Base-by-base conservation (phyloP, 495 filamentous ascomycete species). In the Usnea hakonensis region DNA sequence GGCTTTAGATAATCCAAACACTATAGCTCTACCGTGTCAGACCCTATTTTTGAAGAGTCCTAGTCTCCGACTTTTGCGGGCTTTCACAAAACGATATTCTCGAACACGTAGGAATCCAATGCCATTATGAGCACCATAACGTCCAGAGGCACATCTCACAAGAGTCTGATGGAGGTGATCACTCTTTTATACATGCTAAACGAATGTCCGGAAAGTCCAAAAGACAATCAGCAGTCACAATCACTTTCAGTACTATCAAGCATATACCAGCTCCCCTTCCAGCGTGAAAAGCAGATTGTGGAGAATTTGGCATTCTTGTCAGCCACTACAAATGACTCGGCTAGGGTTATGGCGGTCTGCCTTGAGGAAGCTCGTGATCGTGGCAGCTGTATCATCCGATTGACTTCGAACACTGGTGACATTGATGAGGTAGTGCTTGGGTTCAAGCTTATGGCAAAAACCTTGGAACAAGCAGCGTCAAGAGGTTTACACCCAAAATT, bases 331-430 rank as follows among this genome's bases (percentile, higher is more conserved):
- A 30, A 65, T 55, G 63, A 65, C 57, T 55, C 56, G 46, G 33
- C 46, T 55, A 64, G 35, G 43, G 50, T 65, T 30, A 61, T 57
- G 58, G 71, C 71, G 50, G 66, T 74, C 10, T 75, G 69, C 61
- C 43, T 75, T 54, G 66, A 73, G 53, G 72, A 74, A 60, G 63
- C 67, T 58, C 26, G 23, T 37, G 64, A 69, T 53, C 60, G 59
- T 46, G 50, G 66, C 33, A 71, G 67, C 14, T 67, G 70, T 52
- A 72, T 57, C 43, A 68, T 68, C 46, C 59, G 56, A 57, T 38
- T 60, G 48, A 61, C 56, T 60, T 61, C 64, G 38, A 64, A 62
- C 37, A 58, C 35, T 57, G 55, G 57, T 52, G 57, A 61, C 30
- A 38, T 68, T 56, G 55, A 58, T 44, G 41, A 62, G 33, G 66